Conservation (phyloP, 495 filamentous ascomycete genomes). For the Astrocystis sublimbata region DNA sequence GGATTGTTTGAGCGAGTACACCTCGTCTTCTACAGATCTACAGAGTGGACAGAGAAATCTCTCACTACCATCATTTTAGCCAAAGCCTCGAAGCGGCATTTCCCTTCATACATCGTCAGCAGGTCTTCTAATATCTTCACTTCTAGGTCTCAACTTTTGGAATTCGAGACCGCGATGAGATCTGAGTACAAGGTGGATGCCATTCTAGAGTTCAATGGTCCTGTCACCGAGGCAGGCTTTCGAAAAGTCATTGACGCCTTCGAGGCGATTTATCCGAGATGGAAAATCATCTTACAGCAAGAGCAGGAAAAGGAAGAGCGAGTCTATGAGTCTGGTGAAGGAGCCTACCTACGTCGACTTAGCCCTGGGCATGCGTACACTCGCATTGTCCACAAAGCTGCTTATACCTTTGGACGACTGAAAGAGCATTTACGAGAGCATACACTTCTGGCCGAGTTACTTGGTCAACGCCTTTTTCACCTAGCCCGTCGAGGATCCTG, state of each 20-base stretch:
- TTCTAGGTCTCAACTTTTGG: conserved; percentile 70
- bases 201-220: conserved; percentile 84
- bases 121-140: conserved; percentile 87
- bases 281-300: conserved; percentile 70
- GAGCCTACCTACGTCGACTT: conserved; percentile 87
- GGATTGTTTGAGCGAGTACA: conserved; percentile 92
- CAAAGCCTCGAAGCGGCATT: conserved; percentile 81
- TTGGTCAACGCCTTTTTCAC: conserved; percentile 82
- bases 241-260: conserved; percentile 66
- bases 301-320: conserved; percentile 80
- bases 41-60: conserved; percentile 97
- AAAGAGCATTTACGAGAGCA: conserved; percentile 82
- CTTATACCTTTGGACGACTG: conserved; percentile 76
- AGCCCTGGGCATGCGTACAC: conserved; percentile 94
- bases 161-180: conserved; percentile 85
- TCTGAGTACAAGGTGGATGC: conserved; percentile 82
- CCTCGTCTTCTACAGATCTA: conserved; percentile 92
- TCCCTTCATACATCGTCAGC: conserved; percentile 87
- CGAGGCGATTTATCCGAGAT: conserved; percentile 74
- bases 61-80: conserved; percentile 93
- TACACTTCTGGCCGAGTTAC: conserved; percentile 69
- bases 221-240: conserved; percentile 62
- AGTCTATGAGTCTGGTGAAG: conserved; percentile 81
- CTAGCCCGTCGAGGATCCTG: conserved; percentile 80
- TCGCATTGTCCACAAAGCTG: conserved; percentile 82